Conservation (phyloP, 2,329 filamentous ascomycete species). For the Coniochaeta prunicola region DNA sequence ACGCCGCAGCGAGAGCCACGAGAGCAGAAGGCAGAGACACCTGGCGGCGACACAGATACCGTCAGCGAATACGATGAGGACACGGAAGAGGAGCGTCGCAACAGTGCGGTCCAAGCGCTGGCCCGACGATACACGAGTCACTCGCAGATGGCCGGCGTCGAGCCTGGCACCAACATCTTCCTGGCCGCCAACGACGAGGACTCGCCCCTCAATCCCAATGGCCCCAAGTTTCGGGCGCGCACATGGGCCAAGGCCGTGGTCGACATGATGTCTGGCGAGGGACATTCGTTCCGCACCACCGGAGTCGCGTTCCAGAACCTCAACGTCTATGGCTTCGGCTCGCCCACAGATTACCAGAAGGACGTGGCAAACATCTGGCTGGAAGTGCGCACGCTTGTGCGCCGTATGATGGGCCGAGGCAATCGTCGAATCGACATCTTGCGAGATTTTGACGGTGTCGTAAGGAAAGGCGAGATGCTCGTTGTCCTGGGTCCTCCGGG, state of each 20-base stretch:
- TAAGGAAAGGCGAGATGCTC: conserved; percentile 66
- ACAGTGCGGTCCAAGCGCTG: conserved; percentile 46
- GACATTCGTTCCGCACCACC: conserved; percentile 49
- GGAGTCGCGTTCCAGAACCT: conserved; percentile 62
- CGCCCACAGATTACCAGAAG: conserved; percentile 64
- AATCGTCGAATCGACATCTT: conserved; percentile 60
- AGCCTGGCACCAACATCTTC: conserved; percentile 41
- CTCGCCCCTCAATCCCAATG: conserved; percentile 41
- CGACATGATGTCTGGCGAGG: conserved; percentile 42
- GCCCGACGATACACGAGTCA: conserved; percentile 47
- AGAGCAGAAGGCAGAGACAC: conserved; percentile 7
- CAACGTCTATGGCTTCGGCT: conserved; percentile 61
- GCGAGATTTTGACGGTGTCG: conserved; percentile 58
- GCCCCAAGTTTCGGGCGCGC: conserved; percentile 41
- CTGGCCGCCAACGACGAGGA: conserved; percentile 24
- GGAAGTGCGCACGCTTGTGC: conserved; percentile 33
- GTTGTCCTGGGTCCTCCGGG: conserved; percentile 67
- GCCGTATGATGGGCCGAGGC: conserved; percentile 43
- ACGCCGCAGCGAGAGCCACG: conserved; percentile 19
- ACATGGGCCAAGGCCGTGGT: conserved; percentile 56
- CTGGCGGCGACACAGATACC: conserved; percentile 19
- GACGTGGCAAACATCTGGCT: conserved; percentile 57
- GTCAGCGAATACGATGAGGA: conserved; percentile 27
- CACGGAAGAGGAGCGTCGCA: conserved; percentile 41
- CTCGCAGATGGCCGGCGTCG: conserved; percentile 25